Conservation (phyloP, 202 grass and related monocot genomes). For the Eragrostis tef region DNA sequence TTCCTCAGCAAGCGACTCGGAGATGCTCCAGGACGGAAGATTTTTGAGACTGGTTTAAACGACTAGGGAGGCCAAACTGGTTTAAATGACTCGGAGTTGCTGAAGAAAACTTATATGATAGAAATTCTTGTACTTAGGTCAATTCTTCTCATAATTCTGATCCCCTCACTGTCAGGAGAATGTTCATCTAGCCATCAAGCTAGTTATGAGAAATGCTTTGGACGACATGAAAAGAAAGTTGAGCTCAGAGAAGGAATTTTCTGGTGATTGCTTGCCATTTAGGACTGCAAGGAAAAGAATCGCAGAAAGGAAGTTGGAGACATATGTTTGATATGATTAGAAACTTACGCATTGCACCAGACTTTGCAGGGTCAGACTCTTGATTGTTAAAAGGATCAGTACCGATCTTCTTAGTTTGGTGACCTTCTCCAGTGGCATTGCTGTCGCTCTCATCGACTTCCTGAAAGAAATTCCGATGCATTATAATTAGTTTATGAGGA, state of each 20-base stretch:
- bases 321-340: conserved; percentile 22
- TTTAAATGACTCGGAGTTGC: too few relatives aligned
- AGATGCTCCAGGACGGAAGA: too few relatives aligned
- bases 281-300: conserved; percentile 30
- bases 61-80: too few relatives aligned
- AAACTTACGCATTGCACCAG: conserved; percentile 85
- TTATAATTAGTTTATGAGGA: conserved; percentile 21
- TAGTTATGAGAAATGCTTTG: conserved; percentile 13
- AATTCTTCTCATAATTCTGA: not conserved
- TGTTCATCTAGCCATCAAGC: conserved; percentile 20
- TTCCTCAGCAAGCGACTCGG: too few relatives aligned
- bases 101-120: not conserved
- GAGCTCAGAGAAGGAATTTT: not conserved
- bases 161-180: not conserved
- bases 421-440: conserved; percentile 47
- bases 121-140: not conserved
- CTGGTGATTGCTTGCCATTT: conserved; percentile 21
- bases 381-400: conserved; percentile 79
- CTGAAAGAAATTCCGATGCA: conserved; percentile 48
- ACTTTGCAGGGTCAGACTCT: conserved; percentile 76
- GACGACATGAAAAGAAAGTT: not conserved
- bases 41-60: too few relatives aligned
- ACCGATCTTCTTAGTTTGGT: conserved; percentile 59
- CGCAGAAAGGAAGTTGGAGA: not conserved
- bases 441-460: conserved; percentile 57